Evolutionary conservation across 164 flowering plant genomes (phyloP).

Genomic region (Piper longum): DNA sequence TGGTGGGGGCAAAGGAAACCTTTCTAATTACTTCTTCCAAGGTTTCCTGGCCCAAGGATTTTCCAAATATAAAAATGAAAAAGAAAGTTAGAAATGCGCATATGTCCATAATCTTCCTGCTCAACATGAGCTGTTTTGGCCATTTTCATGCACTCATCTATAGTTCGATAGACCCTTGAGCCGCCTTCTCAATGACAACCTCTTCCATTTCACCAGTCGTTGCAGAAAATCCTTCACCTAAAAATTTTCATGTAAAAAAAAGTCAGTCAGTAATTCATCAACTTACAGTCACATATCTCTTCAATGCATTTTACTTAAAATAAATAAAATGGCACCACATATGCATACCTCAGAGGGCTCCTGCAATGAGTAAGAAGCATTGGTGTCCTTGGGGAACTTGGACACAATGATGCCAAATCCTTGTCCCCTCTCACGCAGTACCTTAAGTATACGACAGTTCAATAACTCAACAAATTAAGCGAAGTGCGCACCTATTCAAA

Average conservation of each 20-base stretch:
- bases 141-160: neutral
- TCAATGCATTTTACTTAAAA: neutral
- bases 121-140: neutral
- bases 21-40: neutral
- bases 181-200: constrained; percentile 5
- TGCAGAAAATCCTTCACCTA: constrained; percentile 67
- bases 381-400: constrained; percentile 72
- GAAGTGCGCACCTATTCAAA: too few relatives aligned
- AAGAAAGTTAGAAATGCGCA: neutral
- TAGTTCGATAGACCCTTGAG: neutral
- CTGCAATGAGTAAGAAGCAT: constrained; percentile 71
- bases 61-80: neutral
- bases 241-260: neutral
- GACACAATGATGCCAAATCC: constrained; percentile 92
- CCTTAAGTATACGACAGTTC: constrained; percentile 13
- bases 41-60: constrained; percentile 1
- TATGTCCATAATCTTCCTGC: neutral
- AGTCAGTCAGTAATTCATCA: neutral
- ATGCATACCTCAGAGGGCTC: constrained; percentile 62
- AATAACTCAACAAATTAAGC: neutral
- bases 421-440: constrained; percentile 57
- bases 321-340: neutral
- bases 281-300: too few relatives aligned
- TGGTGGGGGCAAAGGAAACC: neutral
- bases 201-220: constrained; percentile 70